Evolutionary conservation across 2,329 filamentous ascomycete species (phyloP).

Genomic region (Fusarium sp.): DNA sequence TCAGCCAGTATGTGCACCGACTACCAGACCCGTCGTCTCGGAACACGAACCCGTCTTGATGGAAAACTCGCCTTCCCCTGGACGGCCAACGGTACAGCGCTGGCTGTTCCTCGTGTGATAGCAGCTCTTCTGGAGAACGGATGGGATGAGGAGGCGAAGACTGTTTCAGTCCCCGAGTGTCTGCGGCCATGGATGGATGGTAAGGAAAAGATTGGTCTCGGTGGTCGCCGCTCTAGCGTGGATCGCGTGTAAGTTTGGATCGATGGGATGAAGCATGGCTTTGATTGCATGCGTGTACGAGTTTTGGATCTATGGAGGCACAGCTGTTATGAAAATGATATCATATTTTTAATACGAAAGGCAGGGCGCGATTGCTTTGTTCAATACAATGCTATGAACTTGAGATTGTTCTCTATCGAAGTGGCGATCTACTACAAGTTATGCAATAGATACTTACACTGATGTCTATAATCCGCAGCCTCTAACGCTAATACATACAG

Average conservation of each 20-base stretch:
- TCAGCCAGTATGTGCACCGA: slow-evolving; percentile 93
- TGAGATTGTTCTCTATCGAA: background rate
- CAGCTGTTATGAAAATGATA: slow-evolving; percentile 24
- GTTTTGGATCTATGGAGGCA: slow-evolving; percentile 19
- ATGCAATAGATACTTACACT: background rate
- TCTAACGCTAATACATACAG: background rate
- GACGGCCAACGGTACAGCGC: slow-evolving; percentile 93
- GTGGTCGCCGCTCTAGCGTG: slow-evolving; percentile 47
- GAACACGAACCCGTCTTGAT: slow-evolving; percentile 76
- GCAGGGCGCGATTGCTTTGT: slow-evolving; percentile 19
- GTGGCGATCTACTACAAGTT: background rate
- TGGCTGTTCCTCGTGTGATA: slow-evolving; percentile 90
- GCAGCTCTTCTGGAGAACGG: slow-evolving; percentile 92
- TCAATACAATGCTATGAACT: background rate
- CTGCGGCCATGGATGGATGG: slow-evolving; percentile 89
- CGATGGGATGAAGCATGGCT: background rate
- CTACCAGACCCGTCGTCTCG: slow-evolving; percentile 88
- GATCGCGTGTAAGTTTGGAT: slow-evolving; percentile 46
- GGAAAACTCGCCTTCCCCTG: slow-evolving; percentile 79
- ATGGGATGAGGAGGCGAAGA: slow-evolving; percentile 78
- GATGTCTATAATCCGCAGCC: background rate
- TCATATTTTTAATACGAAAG: slow-evolving; percentile 35
- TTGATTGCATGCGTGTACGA: slow-evolving; percentile 32
- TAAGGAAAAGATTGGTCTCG: slow-evolving; percentile 70
- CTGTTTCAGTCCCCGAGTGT: slow-evolving; percentile 82